These are phyloP conservation scores for Rhynchosporium agropyri DNA, from an alignment of 2,329 filamentous ascomycete species.

Conservation along the genomic window DNA sequence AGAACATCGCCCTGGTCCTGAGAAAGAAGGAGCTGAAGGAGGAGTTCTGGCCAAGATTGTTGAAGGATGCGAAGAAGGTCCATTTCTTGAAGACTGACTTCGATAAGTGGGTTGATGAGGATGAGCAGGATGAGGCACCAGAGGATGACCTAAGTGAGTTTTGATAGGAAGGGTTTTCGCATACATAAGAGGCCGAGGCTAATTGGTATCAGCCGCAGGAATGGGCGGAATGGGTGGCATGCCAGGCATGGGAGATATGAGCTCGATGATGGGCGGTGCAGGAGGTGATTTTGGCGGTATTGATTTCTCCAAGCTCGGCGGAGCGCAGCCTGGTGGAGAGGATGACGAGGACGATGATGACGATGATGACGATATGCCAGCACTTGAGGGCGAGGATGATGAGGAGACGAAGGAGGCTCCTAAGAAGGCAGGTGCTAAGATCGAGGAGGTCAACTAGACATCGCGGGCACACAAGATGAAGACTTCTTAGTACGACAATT, in stretches of 20 bases:
- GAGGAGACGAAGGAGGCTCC: conserved; percentile 48
- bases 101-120: conserved; percentile 65
- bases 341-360: conserved; percentile 49
- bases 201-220: conserved; percentile 20
- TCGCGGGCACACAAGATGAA: conserved; percentile 25
- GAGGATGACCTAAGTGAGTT: conserved; percentile 77
- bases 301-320: conserved; percentile 90
- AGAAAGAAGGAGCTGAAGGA: conserved; percentile 96
- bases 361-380: conserved; percentile 83
- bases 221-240: conserved; percentile 66
- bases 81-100: conserved; percentile 99
- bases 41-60: conserved; percentile 92
- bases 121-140: conserved; percentile 89
- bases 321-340: conserved; percentile 49
- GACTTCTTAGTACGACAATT: conserved; percentile 26
- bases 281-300: conserved; percentile 81
- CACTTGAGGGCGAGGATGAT: conserved; percentile 67
- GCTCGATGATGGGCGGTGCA: conserved; percentile 44
- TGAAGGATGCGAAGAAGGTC: conserved; percentile 86
- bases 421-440: conserved; percentile 49
- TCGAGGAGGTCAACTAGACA: conserved; percentile 41
- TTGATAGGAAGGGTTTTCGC: conserved; percentile 34
- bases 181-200: conserved; percentile 22
- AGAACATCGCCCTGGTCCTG: conserved; percentile 87
- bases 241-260: conserved; percentile 48